A percentile compares a stretch with the other conserved stretches of the same genome.
phyloP scores from a whole-genome alignment of 345 rosid species.

The Schrenkiella parvula region DNA sequence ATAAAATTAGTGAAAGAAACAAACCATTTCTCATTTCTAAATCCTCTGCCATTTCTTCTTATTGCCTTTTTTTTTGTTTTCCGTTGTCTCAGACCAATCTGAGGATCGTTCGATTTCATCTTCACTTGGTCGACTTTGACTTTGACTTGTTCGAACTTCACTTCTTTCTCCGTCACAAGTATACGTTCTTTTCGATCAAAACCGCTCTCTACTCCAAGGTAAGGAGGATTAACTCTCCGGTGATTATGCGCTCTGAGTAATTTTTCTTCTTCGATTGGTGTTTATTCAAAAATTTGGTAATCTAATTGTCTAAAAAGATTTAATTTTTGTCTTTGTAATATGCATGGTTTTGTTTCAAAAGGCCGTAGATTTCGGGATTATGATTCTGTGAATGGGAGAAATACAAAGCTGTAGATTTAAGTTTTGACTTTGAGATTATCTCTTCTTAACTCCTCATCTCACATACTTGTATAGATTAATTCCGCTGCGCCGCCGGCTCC shows the following conservation, averaged over 20 bases:
- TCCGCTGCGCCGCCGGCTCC: not conserved
- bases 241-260: not conserved
- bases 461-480: not conserved
- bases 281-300: not conserved
- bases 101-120: not conserved
- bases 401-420: not conserved
- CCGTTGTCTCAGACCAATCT: not conserved
- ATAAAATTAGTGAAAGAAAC: not conserved
- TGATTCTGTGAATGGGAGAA: not conserved
- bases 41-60: not conserved
- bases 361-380: not conserved
- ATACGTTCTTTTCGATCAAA: not conserved
- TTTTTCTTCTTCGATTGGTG: too few species aligned
- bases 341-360: not conserved
- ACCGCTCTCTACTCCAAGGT: not conserved
- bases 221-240: not conserved
- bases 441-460: not conserved
- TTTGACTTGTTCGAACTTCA: slow-evolving; percentile 19
- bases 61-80: not conserved
- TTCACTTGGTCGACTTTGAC: slow-evolving; percentile 17
- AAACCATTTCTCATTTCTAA: not conserved
- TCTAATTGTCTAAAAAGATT: not conserved
- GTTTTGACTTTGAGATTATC: not conserved
- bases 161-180: not conserved
- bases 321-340: not conserved